phyloP scores from a whole-genome alignment of 1,284 basidiomycete species.

The Apiotrichum siamense region DNA sequence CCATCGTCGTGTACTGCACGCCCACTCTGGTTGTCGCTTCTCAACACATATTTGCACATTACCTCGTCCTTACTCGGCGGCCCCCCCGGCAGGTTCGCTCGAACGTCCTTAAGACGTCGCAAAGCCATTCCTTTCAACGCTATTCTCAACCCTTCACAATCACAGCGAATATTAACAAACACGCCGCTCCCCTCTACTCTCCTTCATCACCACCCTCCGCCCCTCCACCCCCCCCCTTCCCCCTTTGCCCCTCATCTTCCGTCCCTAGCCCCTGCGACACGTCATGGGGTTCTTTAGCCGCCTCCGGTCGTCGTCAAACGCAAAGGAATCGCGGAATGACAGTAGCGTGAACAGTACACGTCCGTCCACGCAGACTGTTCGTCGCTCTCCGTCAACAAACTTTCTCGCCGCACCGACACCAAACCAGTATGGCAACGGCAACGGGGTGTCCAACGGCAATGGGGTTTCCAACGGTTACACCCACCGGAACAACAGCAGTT shows the following conservation, averaged over 20 bases:
- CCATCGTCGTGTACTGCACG: too few relatives aligned
- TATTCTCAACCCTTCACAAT: not conserved
- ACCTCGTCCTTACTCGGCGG: too few relatives aligned
- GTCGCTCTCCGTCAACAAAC: constrained; percentile 3
- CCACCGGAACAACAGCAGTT: not conserved
- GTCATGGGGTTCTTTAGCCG: constrained; percentile 17
- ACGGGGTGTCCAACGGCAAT: too few relatives aligned
- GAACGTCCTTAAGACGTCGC: too few relatives aligned
- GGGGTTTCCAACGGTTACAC: not conserved
- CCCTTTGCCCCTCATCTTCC: not conserved
- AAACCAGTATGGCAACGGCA: not conserved
- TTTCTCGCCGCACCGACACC: not conserved
- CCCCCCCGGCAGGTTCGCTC: too few relatives aligned
- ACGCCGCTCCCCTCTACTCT: not conserved
- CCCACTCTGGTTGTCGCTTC: too few relatives aligned
- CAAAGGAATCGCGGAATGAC: not conserved
- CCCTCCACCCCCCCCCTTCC: not conserved
- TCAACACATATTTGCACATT: too few relatives aligned
- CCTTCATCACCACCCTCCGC: not conserved
- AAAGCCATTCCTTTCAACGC: too few relatives aligned
- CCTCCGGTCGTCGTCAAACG: constrained; percentile 12
- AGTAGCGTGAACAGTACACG: not conserved
- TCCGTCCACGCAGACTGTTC: not conserved
- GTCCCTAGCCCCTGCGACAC: too few relatives aligned
- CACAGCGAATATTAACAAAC: not conserved